Conservation (phyloP, 345 rosid species). For the Populus tremula region DNA sequence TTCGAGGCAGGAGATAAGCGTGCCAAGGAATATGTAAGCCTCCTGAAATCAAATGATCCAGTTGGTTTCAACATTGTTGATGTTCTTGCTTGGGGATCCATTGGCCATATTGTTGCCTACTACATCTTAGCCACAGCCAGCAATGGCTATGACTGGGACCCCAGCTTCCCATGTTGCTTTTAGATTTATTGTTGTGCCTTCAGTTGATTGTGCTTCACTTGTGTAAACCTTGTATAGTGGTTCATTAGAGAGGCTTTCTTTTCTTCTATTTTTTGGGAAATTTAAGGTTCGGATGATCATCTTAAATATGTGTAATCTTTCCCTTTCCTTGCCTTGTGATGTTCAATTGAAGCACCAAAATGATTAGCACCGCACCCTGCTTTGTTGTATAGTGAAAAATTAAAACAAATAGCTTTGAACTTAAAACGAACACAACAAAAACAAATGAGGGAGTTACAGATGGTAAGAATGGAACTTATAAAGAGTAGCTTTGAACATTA, state of each 20-base stretch:
- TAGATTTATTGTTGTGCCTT: background rate
- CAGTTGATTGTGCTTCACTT: background rate
- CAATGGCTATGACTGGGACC: slow-evolving; percentile 67
- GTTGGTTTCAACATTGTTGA: slow-evolving; percentile 95
- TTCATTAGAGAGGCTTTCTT: background rate
- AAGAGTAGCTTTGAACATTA: too few species aligned
- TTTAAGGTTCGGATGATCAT: background rate
- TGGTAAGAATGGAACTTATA: too few species aligned
- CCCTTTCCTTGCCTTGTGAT: background rate
- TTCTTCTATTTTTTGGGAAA: background rate
- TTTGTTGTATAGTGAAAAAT: too few species aligned
- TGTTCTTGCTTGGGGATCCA: slow-evolving; percentile 98
- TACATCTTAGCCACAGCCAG: slow-evolving; percentile 94
- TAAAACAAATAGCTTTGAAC: too few species aligned
- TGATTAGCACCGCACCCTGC: background rate
- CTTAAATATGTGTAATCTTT: background rate
- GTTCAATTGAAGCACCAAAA: background rate
- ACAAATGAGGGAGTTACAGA: too few species aligned
- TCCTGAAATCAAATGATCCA: slow-evolving; percentile 92
- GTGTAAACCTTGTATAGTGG: slow-evolving; percentile 6
- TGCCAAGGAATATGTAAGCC: slow-evolving; percentile 89
- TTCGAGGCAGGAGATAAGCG: slow-evolving; percentile 92
- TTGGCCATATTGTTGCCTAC: slow-evolving; percentile 95
- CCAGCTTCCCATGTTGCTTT: slow-evolving; percentile 16
- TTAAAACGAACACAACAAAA: too few species aligned